phyloP scores from a whole-genome alignment of 2,329 filamentous ascomycete genomes.

The Fusarium sp. region DNA sequence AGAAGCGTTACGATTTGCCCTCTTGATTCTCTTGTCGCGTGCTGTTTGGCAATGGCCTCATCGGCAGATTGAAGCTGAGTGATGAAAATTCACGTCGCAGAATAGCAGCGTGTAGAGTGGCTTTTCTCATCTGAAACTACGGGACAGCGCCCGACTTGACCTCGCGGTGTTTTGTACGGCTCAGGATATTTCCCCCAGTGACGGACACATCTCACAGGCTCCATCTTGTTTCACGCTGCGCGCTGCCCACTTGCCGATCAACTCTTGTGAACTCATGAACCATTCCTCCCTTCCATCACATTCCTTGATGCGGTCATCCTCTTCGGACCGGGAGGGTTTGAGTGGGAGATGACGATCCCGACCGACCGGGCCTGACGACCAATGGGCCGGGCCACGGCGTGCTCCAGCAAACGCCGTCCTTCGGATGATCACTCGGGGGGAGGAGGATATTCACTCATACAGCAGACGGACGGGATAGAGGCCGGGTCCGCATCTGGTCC shows the following conservation, averaged over 20 bases:
- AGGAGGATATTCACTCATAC: conserved; percentile 16
- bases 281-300: conserved; percentile 24
- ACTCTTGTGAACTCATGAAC: background rate
- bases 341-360: conserved; percentile 26
- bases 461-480: conserved; percentile 4
- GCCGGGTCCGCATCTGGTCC: conserved; percentile 23
- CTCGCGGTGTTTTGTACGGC: background rate
- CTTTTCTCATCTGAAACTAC: background rate
- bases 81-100: background rate
- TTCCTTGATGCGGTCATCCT: conserved; percentile 21
- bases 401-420: conserved; percentile 3
- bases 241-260: background rate
- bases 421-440: conserved; percentile 19
- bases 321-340: background rate
- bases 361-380: conserved; percentile 21
- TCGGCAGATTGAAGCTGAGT: background rate
- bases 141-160: background rate
- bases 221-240: conserved; percentile 12
- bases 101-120: background rate
- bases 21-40: conserved; percentile 7
- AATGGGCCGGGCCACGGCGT: conserved; percentile 10
- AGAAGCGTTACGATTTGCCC: conserved; percentile 1
- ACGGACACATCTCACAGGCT: background rate
- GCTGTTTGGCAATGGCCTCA: background rate
- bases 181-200: background rate